Percentiles rank a stretch among this genome's conserved stretches.
These are phyloP conservation scores for Rhodotorula graminis DNA, from an alignment of 768 basidiomycete species.

Conservation along the genomic window DNA sequence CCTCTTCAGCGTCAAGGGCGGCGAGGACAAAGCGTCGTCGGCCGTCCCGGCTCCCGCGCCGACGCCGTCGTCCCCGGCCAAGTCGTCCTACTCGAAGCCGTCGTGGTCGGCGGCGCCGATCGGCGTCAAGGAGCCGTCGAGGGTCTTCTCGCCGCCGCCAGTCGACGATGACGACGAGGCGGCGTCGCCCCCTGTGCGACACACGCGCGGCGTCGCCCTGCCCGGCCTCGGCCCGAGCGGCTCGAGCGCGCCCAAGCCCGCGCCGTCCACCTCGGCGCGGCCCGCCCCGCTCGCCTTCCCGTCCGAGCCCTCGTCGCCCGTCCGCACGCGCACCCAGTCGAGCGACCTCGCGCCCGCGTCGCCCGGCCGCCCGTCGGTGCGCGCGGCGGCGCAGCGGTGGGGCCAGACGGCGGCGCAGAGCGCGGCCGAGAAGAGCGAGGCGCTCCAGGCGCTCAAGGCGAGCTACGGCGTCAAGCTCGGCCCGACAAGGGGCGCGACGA, in stretches of 20 bases:
- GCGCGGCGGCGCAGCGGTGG: conserved; percentile 20
- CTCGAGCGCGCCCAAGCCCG: background rate
- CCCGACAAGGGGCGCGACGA: background rate
- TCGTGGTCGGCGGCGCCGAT: conserved; percentile 19
- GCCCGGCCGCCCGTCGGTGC: conserved; percentile 1
- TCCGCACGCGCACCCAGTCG: background rate
- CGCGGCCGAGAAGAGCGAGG: conserved; percentile 15
- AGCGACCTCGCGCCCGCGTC: background rate
- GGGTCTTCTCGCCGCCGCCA: background rate
- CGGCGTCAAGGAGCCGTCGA: conserved; percentile 1
- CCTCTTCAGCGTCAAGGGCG: background rate
- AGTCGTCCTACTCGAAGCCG: conserved; percentile 12
- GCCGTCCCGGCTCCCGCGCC: background rate
- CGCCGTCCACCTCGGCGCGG: background rate
- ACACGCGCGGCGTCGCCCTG: conserved; percentile 31
- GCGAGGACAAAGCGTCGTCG: background rate
- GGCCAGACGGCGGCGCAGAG: conserved; percentile 2
- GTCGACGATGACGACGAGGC: background rate
- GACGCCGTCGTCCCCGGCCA: background rate
- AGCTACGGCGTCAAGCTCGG: conserved; percentile 26
- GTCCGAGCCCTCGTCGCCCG: background rate
- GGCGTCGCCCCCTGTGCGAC: background rate
- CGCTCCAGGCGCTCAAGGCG: conserved; percentile 23
- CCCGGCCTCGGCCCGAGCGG: conserved; percentile 16
- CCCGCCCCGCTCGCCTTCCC: background rate